phyloP scores from a whole-genome alignment of 495 filamentous ascomycete species.

The Clavariopsis aquatica region DNA sequence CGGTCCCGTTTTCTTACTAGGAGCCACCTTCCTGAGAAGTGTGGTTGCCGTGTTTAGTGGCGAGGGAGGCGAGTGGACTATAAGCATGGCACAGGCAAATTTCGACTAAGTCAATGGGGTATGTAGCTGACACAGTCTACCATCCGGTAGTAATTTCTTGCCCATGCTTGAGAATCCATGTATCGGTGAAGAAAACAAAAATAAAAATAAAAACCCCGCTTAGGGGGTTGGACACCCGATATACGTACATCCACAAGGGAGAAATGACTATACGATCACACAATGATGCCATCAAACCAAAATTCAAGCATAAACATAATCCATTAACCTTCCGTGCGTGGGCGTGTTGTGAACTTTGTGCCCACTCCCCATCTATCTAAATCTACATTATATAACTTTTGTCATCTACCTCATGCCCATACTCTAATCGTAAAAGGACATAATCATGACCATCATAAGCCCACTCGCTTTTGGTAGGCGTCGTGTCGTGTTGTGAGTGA shows the following conservation, averaged over 20 bases:
- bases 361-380: background rate
- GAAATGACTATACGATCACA: no score
- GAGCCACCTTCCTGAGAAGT: background rate
- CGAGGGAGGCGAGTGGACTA: background rate
- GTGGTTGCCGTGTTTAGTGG: background rate
- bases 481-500: no score
- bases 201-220: background rate
- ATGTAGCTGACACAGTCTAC: no score
- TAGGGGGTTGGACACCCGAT: no score
- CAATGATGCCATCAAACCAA: no score
- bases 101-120: no score
- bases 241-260: no score
- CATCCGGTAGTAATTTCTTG: no score
- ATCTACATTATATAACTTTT: background rate
- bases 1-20: constrained; percentile 2
- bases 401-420: background rate
- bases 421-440: background rate
- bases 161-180: no score
- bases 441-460: background rate
- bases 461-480: no score
- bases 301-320: constrained; percentile 1
- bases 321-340: background rate
- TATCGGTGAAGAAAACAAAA: background rate
- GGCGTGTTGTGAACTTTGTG: background rate
- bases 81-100: background rate